Evolutionary conservation across 805 yeast species (phyloP), one percentile per base, ranked within the genome.

Genomic region (Ogataea methanolica): DNA sequence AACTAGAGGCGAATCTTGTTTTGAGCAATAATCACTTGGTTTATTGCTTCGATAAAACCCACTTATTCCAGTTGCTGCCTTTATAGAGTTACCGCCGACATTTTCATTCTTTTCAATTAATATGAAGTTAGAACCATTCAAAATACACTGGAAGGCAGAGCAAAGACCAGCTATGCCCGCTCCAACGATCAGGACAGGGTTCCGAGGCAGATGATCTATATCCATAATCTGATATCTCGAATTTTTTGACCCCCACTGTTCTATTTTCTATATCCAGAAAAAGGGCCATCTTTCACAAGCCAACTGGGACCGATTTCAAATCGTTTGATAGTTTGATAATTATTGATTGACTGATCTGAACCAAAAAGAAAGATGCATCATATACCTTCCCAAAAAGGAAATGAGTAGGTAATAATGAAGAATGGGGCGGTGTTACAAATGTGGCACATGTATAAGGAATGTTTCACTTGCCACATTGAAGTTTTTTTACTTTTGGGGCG

Each of bases 131-230:
- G 79, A 75, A 2, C 85, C 85, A 43, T 54, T 52, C 33, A 41
- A 19, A 14, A 53, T 36, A 36, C 56, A 51, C 56, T 80, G 81
- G 59, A 78, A 82, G 1, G 84, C 83, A 15, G 85, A 82, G 8
- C 81, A 70, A 23, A 82, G 69, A 5, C 87, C 87, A 5, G 86
- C 82, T 34, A 82, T 66, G 1, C 87, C 87, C 6, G 83, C 83
- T 5, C 87, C 87, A 36, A 82, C 84, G 17, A 82, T 68, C 33
- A 82, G 71, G 8, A 79, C 62, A 0, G 78, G 70, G 42, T 68
- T 69, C 33, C 46, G 33, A 5, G 75, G 73, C 11, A 48, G 16
- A n/a, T 38, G 33, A 2, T 9, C 16, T 9, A 1, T 15, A n/a
- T 8, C 12, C 41, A 39, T 39, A 16, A 14, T 37, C 22, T 36